Evolutionary conservation across 129 eudicot genomes (phyloP), one percentile per base, ranked within the genome.

Genomic region (Chrysanthemum makinoi): DNA sequence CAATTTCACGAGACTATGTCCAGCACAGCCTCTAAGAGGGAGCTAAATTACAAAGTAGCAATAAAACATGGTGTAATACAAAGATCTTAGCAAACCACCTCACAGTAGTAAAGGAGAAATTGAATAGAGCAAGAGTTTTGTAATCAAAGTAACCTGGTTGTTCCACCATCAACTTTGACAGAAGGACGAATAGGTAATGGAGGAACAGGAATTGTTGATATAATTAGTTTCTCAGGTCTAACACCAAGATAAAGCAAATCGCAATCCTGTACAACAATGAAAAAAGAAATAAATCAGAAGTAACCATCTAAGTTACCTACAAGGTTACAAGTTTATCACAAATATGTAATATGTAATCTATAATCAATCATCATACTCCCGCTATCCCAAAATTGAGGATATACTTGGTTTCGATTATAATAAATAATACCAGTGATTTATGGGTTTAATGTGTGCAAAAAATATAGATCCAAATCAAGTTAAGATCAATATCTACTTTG

Each of bases 171-270:
- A 58, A 90, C 91, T 79, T 81, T 76, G 63, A 88, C 97, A 60
- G 99, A 95, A 68, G 99, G 99, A 17, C 99, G 99, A 35, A 95
- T 85, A 78, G 96, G 83, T 76, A 75, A 73, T 14, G 97, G 99
- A 60, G 97, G 97, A 67, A 95, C 97, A 30, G 85, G 82, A 69
- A 95, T 88, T 75, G 77, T 81, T 51, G 89, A 90, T 55, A 88
- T 72, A 26, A 95, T 69, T 76, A 95, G 90, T 47, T 90, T 95
- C 78, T 95, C 97, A 2, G 99, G 99, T 84, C 96, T 90, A 75
- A 86, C 97, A 52, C 65, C 76, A 49, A 87, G 86, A 83, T 88
- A 95, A 73, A 95, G 99, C 87, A 95, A 70, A 73, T 88, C 96
- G 68, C 99, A 95, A 70, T 90, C 97, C 99, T 94, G 95, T 62